Evolutionary conservation across 2,329 filamentous ascomycete species (phyloP).

Genomic region (Epichloe sibirici): DNA sequence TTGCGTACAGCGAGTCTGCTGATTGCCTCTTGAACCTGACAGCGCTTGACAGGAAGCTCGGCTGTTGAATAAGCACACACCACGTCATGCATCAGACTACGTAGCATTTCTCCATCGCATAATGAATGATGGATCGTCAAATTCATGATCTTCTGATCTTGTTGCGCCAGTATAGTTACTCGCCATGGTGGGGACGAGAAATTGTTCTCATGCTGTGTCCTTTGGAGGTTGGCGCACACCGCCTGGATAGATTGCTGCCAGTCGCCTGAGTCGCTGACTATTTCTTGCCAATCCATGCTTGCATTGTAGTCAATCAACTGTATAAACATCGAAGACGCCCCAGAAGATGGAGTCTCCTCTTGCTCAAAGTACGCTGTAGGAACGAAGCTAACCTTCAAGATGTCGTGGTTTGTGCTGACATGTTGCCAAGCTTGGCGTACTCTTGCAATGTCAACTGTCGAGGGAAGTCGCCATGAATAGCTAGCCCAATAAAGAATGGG

Average conservation of each 20-base stretch:
- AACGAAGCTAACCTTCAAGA: not conserved
- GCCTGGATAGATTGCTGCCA: not conserved
- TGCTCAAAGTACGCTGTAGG: not conserved
- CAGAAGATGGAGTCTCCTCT: not conserved
- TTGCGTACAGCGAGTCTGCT: not conserved
- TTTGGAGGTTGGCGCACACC: not conserved
- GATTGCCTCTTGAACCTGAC: not conserved
- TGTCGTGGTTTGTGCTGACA: not conserved
- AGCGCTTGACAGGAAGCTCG: not conserved
- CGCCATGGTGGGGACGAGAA: conserved; percentile 20
- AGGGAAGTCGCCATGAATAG: not conserved
- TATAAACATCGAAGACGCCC: not conserved
- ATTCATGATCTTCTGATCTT: conserved; percentile 19
- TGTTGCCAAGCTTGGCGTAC: not conserved
- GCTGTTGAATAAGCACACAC: not conserved
- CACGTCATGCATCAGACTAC: not conserved
- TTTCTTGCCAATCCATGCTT: not conserved
- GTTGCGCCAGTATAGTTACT: conserved; percentile 17
- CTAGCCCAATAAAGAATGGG: not conserved
- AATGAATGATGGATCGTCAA: conserved; percentile 44
- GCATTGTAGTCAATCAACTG: not conserved
- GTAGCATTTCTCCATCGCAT: conserved; percentile 41
- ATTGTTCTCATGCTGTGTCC: not conserved
- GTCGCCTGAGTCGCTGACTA: not conserved
- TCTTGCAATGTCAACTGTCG: not conserved